A percentile compares a stretch with the other conserved stretches of the same genome.
These are phyloP conservation scores for Penicillium thymicola DNA, from an alignment of 2,329 filamentous ascomycete genomes.

Conservation along the genomic window DNA sequence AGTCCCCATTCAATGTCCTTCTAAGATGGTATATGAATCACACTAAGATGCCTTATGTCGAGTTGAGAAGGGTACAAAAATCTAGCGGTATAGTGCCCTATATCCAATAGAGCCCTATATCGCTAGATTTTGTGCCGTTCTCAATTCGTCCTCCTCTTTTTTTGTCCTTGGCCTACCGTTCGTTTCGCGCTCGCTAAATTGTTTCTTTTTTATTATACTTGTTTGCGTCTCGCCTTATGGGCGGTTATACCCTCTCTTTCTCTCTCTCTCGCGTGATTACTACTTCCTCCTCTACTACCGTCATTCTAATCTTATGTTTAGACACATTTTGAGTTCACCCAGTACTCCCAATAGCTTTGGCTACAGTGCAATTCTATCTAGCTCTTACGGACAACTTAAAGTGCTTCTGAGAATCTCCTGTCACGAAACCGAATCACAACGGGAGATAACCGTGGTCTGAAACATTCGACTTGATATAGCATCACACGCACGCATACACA, in stretches of 20 bases:
- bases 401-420: too few relatives aligned
- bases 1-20: neutral
- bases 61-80: rapidly evolving
- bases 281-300: too few relatives aligned
- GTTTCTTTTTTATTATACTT: too few relatives aligned
- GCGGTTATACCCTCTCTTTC: too few relatives aligned
- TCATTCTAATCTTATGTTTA: neutral
- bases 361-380: neutral
- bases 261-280: too few relatives aligned
- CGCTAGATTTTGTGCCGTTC: neutral
- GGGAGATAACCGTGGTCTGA: too few relatives aligned
- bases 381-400: neutral
- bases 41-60: neutral
- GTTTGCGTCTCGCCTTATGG: too few relatives aligned
- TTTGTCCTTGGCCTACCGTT: neutral
- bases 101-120: neutral
- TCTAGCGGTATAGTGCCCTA: neutral
- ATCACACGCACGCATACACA: neutral
- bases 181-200: neutral
- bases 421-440: neutral
- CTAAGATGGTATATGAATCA: neutral
- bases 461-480: neutral
- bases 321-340: too few relatives aligned
- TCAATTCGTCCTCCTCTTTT: neutral
- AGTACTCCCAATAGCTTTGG: too few relatives aligned